phyloP scores from a whole-genome alignment of 305 asterid species.

The Vinca major region DNA sequence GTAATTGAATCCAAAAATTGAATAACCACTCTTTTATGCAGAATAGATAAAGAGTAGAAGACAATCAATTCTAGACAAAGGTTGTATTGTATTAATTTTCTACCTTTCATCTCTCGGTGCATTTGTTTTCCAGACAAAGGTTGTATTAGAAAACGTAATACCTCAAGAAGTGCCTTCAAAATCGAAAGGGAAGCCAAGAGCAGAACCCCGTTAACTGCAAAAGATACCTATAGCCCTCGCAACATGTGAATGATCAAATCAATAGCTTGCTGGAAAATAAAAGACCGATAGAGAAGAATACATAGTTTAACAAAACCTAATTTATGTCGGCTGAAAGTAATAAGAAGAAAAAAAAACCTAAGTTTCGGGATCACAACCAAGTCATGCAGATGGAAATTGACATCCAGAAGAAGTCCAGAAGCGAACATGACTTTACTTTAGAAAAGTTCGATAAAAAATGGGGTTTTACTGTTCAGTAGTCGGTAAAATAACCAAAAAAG shows the following conservation, averaged over 20 bases:
- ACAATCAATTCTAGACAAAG: neutral
- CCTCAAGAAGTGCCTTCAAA: conserved; percentile 35
- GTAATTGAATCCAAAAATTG: neutral
- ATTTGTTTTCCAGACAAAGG: neutral
- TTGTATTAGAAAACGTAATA: neutral
- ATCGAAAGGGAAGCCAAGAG: conserved; percentile 28
- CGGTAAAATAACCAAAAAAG: neutral
- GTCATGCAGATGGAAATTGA: neutral
- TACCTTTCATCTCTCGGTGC: neutral
- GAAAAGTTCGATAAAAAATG: neutral
- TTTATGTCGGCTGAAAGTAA: neutral
- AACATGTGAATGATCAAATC: conserved; percentile 2
- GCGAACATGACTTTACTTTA: neutral
- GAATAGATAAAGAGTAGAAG: no score
- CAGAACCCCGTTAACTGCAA: conserved; percentile 29
- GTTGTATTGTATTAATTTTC: neutral
- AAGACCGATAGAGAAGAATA: neutral
- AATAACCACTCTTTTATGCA: neutral
- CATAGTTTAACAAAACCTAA: neutral
- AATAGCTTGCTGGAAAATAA: neutral
- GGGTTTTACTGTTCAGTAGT: neutral
- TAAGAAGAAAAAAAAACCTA: neutral
- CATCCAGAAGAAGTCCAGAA: neutral
- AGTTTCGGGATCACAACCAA: neutral
- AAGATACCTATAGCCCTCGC: conserved; percentile 23